Evolutionary conservation across 306 rosid genomes (phyloP), one percentile per base, ranked within the genome.

Genomic region (Casuarina cunninghamiana): DNA sequence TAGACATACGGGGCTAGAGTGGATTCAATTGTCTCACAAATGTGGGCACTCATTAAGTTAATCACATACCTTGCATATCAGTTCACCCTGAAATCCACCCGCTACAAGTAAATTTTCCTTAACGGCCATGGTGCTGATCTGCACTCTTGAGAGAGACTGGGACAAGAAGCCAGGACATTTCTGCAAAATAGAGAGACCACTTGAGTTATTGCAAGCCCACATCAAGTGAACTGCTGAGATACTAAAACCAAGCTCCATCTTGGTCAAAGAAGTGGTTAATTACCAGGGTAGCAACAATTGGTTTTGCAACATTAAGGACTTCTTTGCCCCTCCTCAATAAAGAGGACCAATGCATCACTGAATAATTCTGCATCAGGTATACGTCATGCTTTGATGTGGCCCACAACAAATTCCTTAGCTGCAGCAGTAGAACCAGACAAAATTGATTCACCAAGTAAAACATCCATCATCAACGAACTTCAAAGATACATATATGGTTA

Each of bases 371-470:
- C 96, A 90, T 86, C 49, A 95, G 91, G 87, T 93, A 95, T 38
- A 90, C 94, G 83, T 95, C 99, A 69, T 95, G 97, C 91, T 95
- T 95, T 68, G 97, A 91, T 60, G 99, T 95, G 55, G 99, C 91
- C 93, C 97, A 91, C 85, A 93, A 73, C 84, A 95, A 85, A 85
- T 91, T 93, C 75, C 97, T 85, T 74, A 95, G 91, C 99, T 95
- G 84, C 92, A 83, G 46, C 77, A 42, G 71, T 38, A 73, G 79
- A 83, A 61, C 68, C 67, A 76, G 79, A 71, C 69, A 62, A 68
- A 53, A 60, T 54, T 75, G 73, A 46, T 1, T 55, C 81, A 77
- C 86, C 85, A 85, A 79, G 32, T 78, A 74, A 45, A 44, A 42
- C 71, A 72, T 73, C 74, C 15, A 46, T 32, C 53, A 19, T 51